Evolutionary conservation across 768 basidiomycete species (phyloP).

Genomic region (Lepiota venenata): DNA sequence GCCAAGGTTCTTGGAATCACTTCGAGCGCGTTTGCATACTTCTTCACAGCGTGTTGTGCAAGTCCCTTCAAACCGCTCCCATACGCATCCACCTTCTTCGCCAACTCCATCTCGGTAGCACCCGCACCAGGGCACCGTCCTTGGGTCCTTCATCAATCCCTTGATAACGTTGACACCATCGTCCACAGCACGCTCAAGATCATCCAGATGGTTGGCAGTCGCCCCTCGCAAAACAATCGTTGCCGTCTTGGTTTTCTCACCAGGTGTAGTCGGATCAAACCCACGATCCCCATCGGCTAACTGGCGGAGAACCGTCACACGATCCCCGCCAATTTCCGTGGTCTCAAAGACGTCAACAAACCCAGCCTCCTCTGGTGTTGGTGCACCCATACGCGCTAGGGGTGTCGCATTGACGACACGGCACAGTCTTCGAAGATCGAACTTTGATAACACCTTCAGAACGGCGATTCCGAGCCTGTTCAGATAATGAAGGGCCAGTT

Average conservation of each 20-base stretch:
- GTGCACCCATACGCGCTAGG: constrained; percentile 92
- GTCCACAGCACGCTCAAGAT: constrained; percentile 94
- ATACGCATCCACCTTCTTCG: constrained; percentile 77
- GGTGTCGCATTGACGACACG: constrained; percentile 96
- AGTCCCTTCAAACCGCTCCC: constrained; percentile 89
- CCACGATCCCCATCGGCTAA: constrained; percentile 62
- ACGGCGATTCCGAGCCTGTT: constrained; percentile 92
- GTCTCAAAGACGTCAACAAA: constrained; percentile 93
- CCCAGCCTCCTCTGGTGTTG: constrained; percentile 95
- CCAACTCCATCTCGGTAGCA: constrained; percentile 92
- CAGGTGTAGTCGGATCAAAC: constrained; percentile 44
- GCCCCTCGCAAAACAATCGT: constrained; percentile 96
- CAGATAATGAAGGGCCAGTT: constrained; percentile 96
- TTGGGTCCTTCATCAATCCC: constrained; percentile 81
- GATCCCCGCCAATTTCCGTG: constrained; percentile 94
- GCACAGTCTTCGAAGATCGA: constrained; percentile 91
- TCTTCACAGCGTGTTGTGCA: constrained; percentile 89
- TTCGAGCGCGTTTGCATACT: constrained; percentile 87
- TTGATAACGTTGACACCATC: constrained; percentile 98
- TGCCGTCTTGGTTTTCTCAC: constrained; percentile 82
- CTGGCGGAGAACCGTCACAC: constrained; percentile 95
- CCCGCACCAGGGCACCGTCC: constrained; percentile 94
- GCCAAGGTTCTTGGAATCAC: constrained; percentile 90
- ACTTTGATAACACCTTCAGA: constrained; percentile 96
- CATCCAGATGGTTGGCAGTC: constrained; percentile 91